A percentile compares a stretch with the other conserved stretches of the same genome.
phyloP scores from a whole-genome alignment of 768 basidiomycete species.

The Kwoniella dejecticola region DNA sequence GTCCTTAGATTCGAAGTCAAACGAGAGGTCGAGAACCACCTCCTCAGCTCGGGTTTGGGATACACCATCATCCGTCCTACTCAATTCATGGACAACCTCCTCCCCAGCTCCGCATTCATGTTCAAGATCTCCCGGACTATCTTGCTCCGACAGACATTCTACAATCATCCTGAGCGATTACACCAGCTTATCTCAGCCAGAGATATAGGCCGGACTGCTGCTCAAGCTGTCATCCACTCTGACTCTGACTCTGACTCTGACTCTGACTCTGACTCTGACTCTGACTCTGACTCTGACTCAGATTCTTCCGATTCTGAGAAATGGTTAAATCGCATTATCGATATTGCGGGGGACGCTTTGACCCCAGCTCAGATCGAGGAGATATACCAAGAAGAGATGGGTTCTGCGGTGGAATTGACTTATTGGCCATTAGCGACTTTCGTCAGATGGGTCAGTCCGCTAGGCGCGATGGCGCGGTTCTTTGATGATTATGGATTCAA shows the following conservation, averaged over 20 bases:
- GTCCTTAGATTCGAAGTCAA: constrained; percentile 30
- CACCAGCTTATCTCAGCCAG: constrained; percentile 28
- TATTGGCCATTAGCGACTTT: constrained; percentile 22
- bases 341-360: constrained; percentile 28
- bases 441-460: constrained; percentile 16
- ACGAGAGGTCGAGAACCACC: constrained; percentile 27
- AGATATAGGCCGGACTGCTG: constrained; percentile 31
- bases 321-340: constrained; percentile 14
- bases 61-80: constrained; percentile 30
- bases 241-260: too few relatives aligned
- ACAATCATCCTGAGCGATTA: constrained; percentile 25
- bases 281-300: too few relatives aligned
- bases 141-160: constrained; percentile 21
- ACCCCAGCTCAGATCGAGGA: constrained; percentile 20
- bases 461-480: constrained; percentile 20
- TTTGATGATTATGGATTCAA: constrained; percentile 31
- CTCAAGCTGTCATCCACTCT: constrained; percentile 25
- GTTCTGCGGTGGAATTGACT: constrained; percentile 11
- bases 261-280: too few relatives aligned
- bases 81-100: constrained; percentile 39
- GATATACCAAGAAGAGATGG: constrained; percentile 23
- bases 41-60: constrained; percentile 15
- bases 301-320: constrained; percentile 2
- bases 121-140: constrained; percentile 30
- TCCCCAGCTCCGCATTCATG: constrained; percentile 19